Evolutionary conservation across 129 eudicot species (phyloP).

Genomic region (Ambrosia artemisiifolia): DNA sequence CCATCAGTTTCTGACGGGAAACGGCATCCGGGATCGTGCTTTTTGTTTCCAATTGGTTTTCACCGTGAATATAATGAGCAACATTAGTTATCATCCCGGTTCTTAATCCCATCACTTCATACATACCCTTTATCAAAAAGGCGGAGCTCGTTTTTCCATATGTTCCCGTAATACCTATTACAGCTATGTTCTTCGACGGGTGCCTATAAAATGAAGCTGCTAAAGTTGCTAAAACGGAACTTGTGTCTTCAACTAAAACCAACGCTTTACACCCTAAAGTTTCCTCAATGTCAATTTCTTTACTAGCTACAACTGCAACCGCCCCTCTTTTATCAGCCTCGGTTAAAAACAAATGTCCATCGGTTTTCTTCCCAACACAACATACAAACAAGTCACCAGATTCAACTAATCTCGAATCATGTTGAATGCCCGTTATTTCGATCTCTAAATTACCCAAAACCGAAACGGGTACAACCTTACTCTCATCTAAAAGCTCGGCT

Average conservation of each 20-base stretch:
- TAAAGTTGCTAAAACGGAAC: slow-evolving; percentile 62
- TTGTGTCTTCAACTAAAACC: slow-evolving; percentile 90
- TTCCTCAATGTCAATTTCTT: slow-evolving; percentile 83
- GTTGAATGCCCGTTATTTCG: slow-evolving; percentile 87
- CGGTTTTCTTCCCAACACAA: slow-evolving; percentile 69
- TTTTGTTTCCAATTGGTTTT: slow-evolving; percentile 68
- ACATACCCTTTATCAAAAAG: slow-evolving; percentile 71
- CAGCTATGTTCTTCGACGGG: slow-evolving; percentile 76
- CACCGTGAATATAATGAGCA: slow-evolving; percentile 71
- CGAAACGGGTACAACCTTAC: slow-evolving; percentile 78
- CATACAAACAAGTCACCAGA: slow-evolving; percentile 93
- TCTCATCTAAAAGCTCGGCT: slow-evolving; percentile 91
- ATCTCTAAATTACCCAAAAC: slow-evolving; percentile 87
- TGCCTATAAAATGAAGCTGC: slow-evolving; percentile 79
- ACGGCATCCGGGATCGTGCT: slow-evolving; percentile 60
- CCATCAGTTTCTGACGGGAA: slow-evolving; percentile 82
- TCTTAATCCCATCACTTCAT: slow-evolving; percentile 94
- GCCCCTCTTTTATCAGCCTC: slow-evolving; percentile 99
- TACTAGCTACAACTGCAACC: slow-evolving; percentile 94
- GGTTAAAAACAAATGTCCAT: slow-evolving; percentile 70
- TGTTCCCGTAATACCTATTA: slow-evolving; percentile 84
- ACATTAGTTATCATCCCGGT: slow-evolving; percentile 89
- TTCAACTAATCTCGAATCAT: slow-evolving; percentile 82
- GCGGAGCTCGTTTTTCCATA: slow-evolving; percentile 81
- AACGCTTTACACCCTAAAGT: slow-evolving; percentile 92